Conservation (phyloP, 2,329 filamentous ascomycete species). For the Beauveria caledonica region DNA sequence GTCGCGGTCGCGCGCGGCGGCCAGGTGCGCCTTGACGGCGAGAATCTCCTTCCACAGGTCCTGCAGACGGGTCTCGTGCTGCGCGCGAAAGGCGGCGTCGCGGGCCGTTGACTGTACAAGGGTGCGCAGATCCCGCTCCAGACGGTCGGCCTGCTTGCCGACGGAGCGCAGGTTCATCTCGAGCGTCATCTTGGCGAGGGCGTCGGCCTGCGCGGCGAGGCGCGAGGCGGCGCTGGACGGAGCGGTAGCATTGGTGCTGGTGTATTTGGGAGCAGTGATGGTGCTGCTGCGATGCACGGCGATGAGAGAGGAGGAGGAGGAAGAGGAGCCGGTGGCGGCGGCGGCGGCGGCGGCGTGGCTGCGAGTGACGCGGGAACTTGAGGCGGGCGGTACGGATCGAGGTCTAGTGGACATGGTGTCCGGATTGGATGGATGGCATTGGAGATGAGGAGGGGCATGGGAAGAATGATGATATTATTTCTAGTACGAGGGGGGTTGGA, state of each 20-base stretch:
- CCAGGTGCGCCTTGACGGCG: conserved; percentile 19
- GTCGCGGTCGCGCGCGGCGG: conserved; percentile 15
- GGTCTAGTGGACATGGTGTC: conserved; percentile 1
- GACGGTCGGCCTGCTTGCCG: conserved; percentile 19
- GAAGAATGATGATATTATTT: neutral
- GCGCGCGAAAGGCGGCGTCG: conserved; percentile 21
- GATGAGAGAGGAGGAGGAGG: neutral
- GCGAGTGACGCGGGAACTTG: neutral
- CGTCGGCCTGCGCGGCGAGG: conserved; percentile 22
- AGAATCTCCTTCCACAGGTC: conserved; percentile 24
- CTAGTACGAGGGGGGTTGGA: neutral
- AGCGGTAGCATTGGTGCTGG: neutral
- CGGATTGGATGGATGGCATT: neutral
- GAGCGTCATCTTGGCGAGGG: conserved; percentile 29
- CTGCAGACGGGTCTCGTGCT: conserved; percentile 23
- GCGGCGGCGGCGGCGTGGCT: neutral
- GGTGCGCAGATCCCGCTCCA: conserved; percentile 22
- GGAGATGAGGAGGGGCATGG: neutral
- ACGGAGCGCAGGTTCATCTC: conserved; percentile 28
- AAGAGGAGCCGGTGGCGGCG: neutral
- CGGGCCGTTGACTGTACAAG: conserved; percentile 20
- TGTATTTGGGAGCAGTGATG: neutral
- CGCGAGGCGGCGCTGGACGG: neutral
- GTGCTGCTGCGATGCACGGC: conserved; percentile 2
- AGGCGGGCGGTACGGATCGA: conserved; percentile 2